Conservation (phyloP, 1,284 basidiomycete genomes). For the Pyrrhoderma noxium region DNA sequence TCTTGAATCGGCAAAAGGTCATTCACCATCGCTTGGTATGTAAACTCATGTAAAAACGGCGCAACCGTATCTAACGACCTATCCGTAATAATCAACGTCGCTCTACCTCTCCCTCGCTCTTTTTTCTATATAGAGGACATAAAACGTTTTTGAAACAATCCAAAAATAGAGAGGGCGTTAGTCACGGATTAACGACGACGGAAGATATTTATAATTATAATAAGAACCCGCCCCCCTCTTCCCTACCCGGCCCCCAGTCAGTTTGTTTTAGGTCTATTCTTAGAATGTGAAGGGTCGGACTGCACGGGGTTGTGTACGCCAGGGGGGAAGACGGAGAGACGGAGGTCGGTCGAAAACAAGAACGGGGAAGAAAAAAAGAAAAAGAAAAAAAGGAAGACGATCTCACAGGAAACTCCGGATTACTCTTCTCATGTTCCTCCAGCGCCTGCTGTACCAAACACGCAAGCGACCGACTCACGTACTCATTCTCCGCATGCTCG, state of each 20-base stretch:
- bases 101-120: conserved; percentile 66
- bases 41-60: conserved; percentile 95
- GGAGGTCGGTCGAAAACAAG: background rate
- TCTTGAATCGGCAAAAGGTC: conserved; percentile 87
- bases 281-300: too few species aligned
- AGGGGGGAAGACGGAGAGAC: too few species aligned
- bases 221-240: too few species aligned
- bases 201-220: too few species aligned
- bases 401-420: conserved; percentile 74
- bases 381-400: conserved; percentile 18
- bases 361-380: conserved; percentile 1
- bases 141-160: conserved; percentile 6
- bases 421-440: conserved; percentile 79
- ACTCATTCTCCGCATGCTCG: conserved; percentile 40
- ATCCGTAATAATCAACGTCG: conserved; percentile 88
- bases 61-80: conserved; percentile 90
- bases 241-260: too few species aligned
- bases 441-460: conserved; percentile 74
- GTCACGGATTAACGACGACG: too few species aligned
- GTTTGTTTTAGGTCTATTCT: too few species aligned
- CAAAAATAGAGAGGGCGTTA: too few species aligned
- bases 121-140: conserved; percentile 44
- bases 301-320: too few species aligned
- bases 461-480: conserved; percentile 73
- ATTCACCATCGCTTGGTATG: conserved; percentile 98